Percentiles rank a stretch among this genome's conserved stretches.
phyloP scores from a whole-genome alignment of 108 stramenopile genomes.

The Mayamaea pseudoterrestris region DNA sequence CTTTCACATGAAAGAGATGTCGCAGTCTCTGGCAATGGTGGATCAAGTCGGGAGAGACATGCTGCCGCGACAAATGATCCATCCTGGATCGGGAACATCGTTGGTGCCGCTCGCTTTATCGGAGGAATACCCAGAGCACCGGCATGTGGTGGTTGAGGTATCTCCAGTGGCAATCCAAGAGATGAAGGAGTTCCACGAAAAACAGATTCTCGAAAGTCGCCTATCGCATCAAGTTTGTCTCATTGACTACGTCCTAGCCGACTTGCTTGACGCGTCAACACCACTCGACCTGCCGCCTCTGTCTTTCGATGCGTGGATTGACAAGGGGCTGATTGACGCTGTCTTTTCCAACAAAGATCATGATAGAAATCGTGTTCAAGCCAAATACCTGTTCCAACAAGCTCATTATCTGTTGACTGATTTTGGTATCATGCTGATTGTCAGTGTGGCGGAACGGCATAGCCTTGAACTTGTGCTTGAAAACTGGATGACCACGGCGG shows the following conservation, averaged over 20 bases:
- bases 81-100: conserved; percentile 14
- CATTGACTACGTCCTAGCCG: conserved; percentile 2
- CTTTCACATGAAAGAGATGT: neutral
- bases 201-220: too few relatives aligned
- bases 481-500: conserved; percentile 1
- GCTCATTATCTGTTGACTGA: conserved; percentile 1
- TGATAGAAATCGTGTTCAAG: neutral
- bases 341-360: conserved; percentile 2
- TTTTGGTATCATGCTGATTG: conserved; percentile 5
- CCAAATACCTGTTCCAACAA: conserved; percentile 5
- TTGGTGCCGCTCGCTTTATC: conserved; percentile 3
- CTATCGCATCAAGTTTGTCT: neutral
- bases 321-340: conserved; percentile 15
- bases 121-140: neutral
- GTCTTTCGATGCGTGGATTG: conserved; percentile 12
- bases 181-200: conserved; percentile 9
- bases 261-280: conserved; percentile 7
- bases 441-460: conserved; percentile 10
- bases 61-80: too few relatives aligned
- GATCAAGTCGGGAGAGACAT: too few relatives aligned
- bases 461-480: conserved; percentile 5
- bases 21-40: too few relatives aligned
- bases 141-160: conserved; percentile 11
- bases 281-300: neutral
- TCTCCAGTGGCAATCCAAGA: conserved; percentile 9